phyloP scores from a whole-genome alignment of 768 basidiomycete species.

The Leccinellum rugosiceps region DNA sequence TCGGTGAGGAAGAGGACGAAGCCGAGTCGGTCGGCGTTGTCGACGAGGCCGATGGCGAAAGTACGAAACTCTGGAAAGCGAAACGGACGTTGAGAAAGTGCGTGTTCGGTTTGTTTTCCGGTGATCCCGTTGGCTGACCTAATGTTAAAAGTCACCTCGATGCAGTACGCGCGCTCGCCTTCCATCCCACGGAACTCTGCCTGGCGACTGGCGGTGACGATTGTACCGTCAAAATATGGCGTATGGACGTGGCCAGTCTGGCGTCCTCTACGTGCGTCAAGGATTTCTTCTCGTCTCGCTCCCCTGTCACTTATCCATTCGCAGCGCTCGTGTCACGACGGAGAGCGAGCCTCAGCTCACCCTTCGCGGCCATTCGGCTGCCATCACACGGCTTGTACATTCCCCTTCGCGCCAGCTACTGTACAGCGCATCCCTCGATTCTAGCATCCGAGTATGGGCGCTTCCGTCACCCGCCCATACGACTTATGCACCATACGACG shows the following conservation, averaged over 20 bases:
- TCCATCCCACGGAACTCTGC: conserved; percentile 82
- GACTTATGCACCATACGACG: conserved; percentile 90
- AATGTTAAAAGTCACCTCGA: conserved; percentile 76
- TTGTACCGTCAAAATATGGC: conserved; percentile 94
- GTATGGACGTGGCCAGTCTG: conserved; percentile 73
- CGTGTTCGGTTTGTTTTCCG: conserved; percentile 34
- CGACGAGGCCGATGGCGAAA: conserved; percentile 65
- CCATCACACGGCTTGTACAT: conserved; percentile 83
- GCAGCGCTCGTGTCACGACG: conserved; percentile 65
- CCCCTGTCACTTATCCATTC: conserved; percentile 6
- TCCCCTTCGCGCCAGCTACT: conserved; percentile 72
- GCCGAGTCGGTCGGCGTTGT: conserved; percentile 51
- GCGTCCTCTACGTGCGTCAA: conserved; percentile 71
- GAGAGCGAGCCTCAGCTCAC: conserved; percentile 94
- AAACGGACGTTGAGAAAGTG: conserved; percentile 88
- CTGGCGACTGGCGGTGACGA: conserved; percentile 96
- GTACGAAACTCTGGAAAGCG: conserved; percentile 77
- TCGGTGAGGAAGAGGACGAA: conserved; percentile 70
- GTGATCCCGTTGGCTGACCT: conserved; percentile 1
- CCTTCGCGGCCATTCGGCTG: conserved; percentile 87
- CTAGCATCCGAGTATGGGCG: conserved; percentile 89
- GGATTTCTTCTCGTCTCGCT: conserved; percentile 7
- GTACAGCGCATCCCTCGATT: conserved; percentile 92
- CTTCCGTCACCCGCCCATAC: conserved; percentile 74
- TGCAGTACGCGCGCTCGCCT: conserved; percentile 84